phyloP scores from a whole-genome alignment of 768 basidiomycete species.

The Astraeus odoratus region DNA sequence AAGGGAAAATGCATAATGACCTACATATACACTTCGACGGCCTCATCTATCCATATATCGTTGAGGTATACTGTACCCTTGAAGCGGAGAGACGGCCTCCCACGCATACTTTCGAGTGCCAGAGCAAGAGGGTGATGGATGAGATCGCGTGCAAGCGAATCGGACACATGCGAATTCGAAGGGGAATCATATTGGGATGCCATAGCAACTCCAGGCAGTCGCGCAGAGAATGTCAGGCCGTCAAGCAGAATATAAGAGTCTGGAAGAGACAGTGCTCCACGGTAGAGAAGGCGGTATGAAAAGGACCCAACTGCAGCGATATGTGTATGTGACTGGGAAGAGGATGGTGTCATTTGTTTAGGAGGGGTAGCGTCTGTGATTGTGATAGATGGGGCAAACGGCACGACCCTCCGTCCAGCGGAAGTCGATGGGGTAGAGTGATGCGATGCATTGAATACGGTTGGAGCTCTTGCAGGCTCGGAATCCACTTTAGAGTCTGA shows the following conservation, averaged over 20 bases:
- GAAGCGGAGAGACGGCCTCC: conserved; percentile 55
- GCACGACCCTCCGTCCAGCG: too few species aligned
- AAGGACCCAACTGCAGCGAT: neutral
- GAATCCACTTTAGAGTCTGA: too few species aligned
- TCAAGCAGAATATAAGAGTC: conserved; percentile 69
- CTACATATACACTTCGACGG: conserved; percentile 41
- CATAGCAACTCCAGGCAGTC: conserved; percentile 25
- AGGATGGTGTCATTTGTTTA: conserved; percentile 1
- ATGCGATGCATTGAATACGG: neutral
- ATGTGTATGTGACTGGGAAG: conserved; percentile 1
- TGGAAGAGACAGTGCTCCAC: conserved; percentile 66
- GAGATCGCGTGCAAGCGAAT: conserved; percentile 29
- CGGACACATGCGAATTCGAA: conserved; percentile 18
- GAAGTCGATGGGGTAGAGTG: neutral
- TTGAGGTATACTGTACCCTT: conserved; percentile 45
- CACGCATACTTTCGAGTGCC: conserved; percentile 76
- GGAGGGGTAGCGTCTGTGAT: conserved; percentile 18
- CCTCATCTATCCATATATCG: conserved; percentile 55
- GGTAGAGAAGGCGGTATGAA: conserved; percentile 55
- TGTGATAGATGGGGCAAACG: conserved; percentile 2
- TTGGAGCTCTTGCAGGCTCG: too few species aligned
- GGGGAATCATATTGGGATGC: conserved; percentile 28
- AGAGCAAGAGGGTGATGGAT: conserved; percentile 65
- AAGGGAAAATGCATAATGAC: conserved; percentile 35
- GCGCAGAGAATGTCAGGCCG: conserved; percentile 62